A percentile compares a stretch with the other conserved stretches of the same genome.
Conservation (phyloP, 2,329 filamentous ascomycete genomes). For the Colletotrichum zoysiae region DNA sequence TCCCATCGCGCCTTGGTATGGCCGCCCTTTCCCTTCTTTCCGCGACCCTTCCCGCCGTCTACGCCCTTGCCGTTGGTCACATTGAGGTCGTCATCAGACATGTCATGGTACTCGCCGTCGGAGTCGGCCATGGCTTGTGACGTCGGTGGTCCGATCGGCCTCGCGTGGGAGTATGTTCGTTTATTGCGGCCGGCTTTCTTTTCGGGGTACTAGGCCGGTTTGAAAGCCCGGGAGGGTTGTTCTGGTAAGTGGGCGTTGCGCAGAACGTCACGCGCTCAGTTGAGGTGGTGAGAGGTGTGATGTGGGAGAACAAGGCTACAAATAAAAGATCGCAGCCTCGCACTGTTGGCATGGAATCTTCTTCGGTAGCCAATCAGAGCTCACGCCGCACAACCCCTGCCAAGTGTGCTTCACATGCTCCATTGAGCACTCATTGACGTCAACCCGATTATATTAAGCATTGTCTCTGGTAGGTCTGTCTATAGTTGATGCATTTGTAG, state of each 20-base stretch:
- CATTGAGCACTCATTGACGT: neutral
- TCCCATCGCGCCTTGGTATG: conserved; percentile 72
- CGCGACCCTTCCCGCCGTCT: conserved; percentile 17
- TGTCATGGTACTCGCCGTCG: conserved; percentile 76
- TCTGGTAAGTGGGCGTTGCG: neutral
- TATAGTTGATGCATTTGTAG: neutral
- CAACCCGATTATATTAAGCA: neutral
- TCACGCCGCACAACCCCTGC: conserved; percentile 8
- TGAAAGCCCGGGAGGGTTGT: neutral
- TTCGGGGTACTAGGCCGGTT: neutral
- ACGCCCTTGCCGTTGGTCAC: conserved; percentile 49
- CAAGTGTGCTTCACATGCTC: conserved; percentile 3
- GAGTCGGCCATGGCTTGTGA: conserved; percentile 73
- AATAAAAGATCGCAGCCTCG: conserved; percentile 35
- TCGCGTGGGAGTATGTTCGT: neutral
- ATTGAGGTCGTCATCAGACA: conserved; percentile 74
- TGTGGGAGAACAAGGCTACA: conserved; percentile 31
- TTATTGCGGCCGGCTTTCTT: neutral
- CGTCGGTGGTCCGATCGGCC: conserved; percentile 4
- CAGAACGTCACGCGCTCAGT: neutral
- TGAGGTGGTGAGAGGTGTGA: neutral
- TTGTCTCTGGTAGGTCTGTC: neutral
- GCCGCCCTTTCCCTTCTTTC: conserved; percentile 49
- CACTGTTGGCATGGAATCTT: conserved; percentile 8
- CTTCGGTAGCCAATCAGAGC: conserved; percentile 24